Evolutionary conservation across 495 filamentous ascomycete species (phyloP), one percentile per base, ranked within the genome.

Genomic region (Aspergillus saccharolyticus): DNA sequence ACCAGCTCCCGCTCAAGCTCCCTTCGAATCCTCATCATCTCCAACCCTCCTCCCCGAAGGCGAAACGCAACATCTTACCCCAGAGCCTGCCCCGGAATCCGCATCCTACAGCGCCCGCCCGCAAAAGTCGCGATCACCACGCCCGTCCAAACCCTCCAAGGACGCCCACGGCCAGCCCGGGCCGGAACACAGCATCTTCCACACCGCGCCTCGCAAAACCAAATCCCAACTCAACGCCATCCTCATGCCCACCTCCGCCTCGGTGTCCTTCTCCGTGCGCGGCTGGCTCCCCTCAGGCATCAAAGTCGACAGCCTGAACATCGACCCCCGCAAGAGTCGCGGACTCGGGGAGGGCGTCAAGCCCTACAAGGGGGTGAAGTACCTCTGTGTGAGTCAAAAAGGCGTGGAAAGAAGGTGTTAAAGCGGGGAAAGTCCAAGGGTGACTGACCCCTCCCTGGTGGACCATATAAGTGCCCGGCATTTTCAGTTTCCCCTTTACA

Each of bases 361-460:
- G 70, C 94, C 95, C 43, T 99, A 96, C 71, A 99, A 97, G 76
- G 95, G 94, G 14, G 94, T 97, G 47, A 99, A 97, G 73, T 99
- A 99, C 72, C 69, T 97, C 55, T 96, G 91, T 61, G 84, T 94
- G 25, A 96, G 91, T 72, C 85, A 83, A 60, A 84, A 83, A 44
- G 95, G 95, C 3, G 80, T 99, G 43, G 94, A 97, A 73, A 63
- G 75, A 20, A 67, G 76, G 52, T 76, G 72, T 54, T 78, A 58
- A 70, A 42, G n/a, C n/a, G n/a, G n/a, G n/a, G n/a, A n/a, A n/a
- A n/a, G n/a, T n/a, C n/a, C n/a, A n/a, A n/a, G n/a, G n/a, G n/a
- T n/a, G n/a, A n/a, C n/a, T n/a, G n/a, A n/a, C n/a, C n/a, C n/a
- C n/a, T n/a, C n/a, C n/a, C n/a, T n/a, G n/a, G n/a, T n/a, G n/a